Evolutionary conservation across 1,284 basidiomycete genomes (phyloP).

Genomic region (Ceratobasidium sp.): DNA sequence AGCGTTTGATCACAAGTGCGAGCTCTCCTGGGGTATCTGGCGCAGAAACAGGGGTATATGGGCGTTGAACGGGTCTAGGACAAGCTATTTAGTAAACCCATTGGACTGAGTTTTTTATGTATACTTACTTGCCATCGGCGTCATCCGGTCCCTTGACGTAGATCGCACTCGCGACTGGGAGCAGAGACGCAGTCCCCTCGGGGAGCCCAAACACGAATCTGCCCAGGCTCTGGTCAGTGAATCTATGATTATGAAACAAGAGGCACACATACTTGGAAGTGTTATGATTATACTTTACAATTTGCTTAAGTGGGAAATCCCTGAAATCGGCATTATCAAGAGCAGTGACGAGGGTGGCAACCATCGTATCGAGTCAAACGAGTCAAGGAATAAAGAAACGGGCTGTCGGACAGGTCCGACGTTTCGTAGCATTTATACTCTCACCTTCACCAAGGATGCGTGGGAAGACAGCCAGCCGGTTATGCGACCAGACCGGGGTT

Average conservation of each 20-base stretch:
- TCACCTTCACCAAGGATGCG: background rate
- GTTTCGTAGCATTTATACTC: background rate
- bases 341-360: conserved; percentile 48
- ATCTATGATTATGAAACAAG: background rate
- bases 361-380: background rate
- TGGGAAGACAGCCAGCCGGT: conserved; percentile 1
- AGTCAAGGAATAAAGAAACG: background rate
- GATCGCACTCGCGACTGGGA: conserved; percentile 52
- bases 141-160: conserved; percentile 56
- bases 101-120: background rate
- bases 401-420: background rate
- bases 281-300: conserved; percentile 94
- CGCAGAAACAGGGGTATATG: conserved; percentile 84
- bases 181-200: conserved; percentile 54
- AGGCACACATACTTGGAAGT: conserved; percentile 64
- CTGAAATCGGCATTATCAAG: conserved; percentile 76
- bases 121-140: conserved; percentile 57
- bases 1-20: conserved; percentile 86
- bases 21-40: conserved; percentile 79
- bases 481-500: conserved; percentile 8
- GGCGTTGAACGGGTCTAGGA: conserved; percentile 73
- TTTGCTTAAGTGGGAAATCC: conserved; percentile 82
- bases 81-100: background rate
- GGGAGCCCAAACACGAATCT: conserved; percentile 86
- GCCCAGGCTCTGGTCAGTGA: background rate